phyloP scores from a whole-genome alignment of 139 green algal genomes.

The Trebouxia sp. region DNA sequence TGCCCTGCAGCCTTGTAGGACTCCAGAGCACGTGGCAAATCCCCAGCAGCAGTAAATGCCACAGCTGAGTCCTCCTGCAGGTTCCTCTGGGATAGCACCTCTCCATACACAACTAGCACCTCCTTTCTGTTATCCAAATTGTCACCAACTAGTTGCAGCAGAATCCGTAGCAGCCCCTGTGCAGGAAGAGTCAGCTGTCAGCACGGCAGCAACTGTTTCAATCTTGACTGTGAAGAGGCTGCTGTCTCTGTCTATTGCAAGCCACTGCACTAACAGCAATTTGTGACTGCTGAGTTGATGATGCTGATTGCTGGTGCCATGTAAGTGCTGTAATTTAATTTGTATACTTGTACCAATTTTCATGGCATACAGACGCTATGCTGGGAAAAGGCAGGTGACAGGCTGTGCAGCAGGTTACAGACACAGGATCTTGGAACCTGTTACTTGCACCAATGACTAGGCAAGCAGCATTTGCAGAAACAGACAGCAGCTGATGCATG shows the following conservation, averaged over 20 bases:
- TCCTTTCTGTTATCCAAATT: slow-evolving; percentile 18
- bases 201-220: background rate
- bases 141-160: slow-evolving; percentile 58
- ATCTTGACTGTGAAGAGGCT: background rate
- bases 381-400: no score
- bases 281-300: background rate
- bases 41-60: slow-evolving; percentile 67
- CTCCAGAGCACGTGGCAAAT: slow-evolving; percentile 52
- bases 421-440: no score
- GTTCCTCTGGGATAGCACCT: slow-evolving; percentile 45
- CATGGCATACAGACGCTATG: no score
- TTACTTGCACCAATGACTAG: no score
- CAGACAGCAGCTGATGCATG: background rate
- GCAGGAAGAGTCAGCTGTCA: background rate
- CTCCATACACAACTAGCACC: slow-evolving; percentile 54
- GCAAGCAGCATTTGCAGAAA: background rate
- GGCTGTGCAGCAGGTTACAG: no score
- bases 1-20: slow-evolving; percentile 73
- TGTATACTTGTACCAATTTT: no score
- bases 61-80: slow-evolving; percentile 72
- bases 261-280: background rate
- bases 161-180: slow-evolving; percentile 72
- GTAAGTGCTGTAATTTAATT: no score
- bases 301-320: no score
- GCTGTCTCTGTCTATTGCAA: background rate